Evolutionary conservation across 2,329 filamentous ascomycete genomes (phyloP).

Genomic region (Fusarium sp.): DNA sequence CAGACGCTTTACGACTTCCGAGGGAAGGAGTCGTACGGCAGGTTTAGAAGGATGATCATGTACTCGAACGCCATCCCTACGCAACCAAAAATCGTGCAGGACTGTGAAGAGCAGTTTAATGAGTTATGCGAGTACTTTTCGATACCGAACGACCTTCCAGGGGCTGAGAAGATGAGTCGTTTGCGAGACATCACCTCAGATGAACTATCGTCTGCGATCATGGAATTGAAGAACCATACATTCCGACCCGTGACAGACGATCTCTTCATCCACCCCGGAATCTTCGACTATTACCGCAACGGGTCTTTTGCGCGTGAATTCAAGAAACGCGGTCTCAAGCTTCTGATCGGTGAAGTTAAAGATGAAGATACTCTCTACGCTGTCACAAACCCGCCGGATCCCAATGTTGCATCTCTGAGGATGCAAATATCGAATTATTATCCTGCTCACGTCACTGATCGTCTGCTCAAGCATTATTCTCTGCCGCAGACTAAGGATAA

Average conservation of each 20-base stretch:
- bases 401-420: neutral
- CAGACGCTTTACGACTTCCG: conserved; percentile 6
- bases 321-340: neutral
- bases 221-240: conserved; percentile 3
- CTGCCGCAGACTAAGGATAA: neutral
- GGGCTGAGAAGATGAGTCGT: neutral
- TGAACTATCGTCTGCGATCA: neutral
- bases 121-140: conserved; percentile 13
- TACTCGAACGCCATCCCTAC: conserved; percentile 20
- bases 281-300: conserved; percentile 12
- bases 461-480: conserved; percentile 2
- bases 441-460: neutral
- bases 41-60: conserved; percentile 10
- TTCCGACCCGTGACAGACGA: neutral
- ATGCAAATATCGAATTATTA: conserved; percentile 15
- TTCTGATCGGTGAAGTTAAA: conserved; percentile 1
- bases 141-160: fast-evolving
- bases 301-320: conserved; percentile 3
- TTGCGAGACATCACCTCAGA: neutral
- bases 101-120: conserved; percentile 6
- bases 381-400: conserved; percentile 7
- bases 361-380: conserved; percentile 18
- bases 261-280: conserved; percentile 3
- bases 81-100: conserved; percentile 10
- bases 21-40: neutral